Percentiles rank a stretch among this genome's conserved stretches.
Conservation (phyloP, 2,329 filamentous ascomycete genomes). For the Alternaria brassicae region DNA sequence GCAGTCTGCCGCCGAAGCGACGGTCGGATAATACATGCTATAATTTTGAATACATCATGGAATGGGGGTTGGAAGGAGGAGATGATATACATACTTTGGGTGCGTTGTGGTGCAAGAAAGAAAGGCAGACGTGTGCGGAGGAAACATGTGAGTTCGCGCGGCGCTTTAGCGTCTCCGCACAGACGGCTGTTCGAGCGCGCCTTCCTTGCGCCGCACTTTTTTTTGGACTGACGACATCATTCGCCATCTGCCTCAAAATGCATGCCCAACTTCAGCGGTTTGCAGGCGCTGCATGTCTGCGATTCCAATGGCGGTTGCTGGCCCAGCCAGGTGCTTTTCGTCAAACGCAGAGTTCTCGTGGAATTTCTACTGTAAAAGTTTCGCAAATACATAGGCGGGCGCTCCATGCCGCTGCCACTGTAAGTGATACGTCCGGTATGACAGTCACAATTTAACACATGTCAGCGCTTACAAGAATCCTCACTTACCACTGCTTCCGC, state of each 20-base stretch:
- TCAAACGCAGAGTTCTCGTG: slow-evolving; percentile 6
- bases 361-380: slow-evolving; percentile 17
- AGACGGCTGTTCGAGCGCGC: slow-evolving; percentile 22
- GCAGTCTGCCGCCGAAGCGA: slow-evolving; percentile 39
- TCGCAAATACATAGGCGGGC: slow-evolving; percentile 22
- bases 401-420: slow-evolving; percentile 31
- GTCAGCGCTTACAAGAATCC: slow-evolving; percentile 24
- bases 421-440: slow-evolving; percentile 15
- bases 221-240: slow-evolving; percentile 19
- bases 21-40: slow-evolving; percentile 61
- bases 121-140: slow-evolving; percentile 13
- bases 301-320: slow-evolving; percentile 35
- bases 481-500: slow-evolving; percentile 11
- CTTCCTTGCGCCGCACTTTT: slow-evolving; percentile 9
- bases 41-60: slow-evolving; percentile 50
- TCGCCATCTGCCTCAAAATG: slow-evolving; percentile 20
- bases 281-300: slow-evolving; percentile 30
- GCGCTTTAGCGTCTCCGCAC: slow-evolving; percentile 23
- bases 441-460: slow-evolving; percentile 14
- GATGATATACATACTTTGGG: slow-evolving; percentile 28
- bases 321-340: slow-evolving; percentile 6
- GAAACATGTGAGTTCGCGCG: slow-evolving; percentile 29
- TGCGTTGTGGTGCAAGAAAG: slow-evolving; percentile 16
- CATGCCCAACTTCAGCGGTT: slow-evolving; percentile 21
- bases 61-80: neutral